Evolutionary conservation across 228 moss, liverwort and hornwort genomes (phyloP).

Genomic region (Sphagnum fallax): DNA sequence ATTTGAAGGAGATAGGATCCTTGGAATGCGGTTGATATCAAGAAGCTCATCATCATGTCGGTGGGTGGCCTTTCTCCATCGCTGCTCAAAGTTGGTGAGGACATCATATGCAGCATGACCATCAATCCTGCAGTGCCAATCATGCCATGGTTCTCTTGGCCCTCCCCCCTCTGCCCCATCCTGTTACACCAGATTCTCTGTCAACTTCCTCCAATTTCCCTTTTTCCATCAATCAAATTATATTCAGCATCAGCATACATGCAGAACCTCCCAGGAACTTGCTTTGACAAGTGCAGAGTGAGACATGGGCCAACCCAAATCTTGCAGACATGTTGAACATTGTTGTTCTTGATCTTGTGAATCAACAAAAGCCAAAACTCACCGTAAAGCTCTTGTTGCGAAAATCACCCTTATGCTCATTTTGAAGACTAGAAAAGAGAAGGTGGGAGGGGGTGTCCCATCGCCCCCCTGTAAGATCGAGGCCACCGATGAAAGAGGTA

Average conservation of each 20-base stretch:
- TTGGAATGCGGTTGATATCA: constrained; percentile 63
- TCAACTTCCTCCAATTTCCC: too few relatives aligned
- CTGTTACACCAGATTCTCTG: neutral
- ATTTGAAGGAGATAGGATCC: constrained; percentile 62
- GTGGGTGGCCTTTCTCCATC: constrained; percentile 78
- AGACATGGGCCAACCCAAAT: too few relatives aligned
- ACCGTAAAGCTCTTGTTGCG: constrained; percentile 85
- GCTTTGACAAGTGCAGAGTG: too few relatives aligned
- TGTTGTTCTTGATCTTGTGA: too few relatives aligned
- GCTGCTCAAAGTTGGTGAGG: constrained; percentile 89
- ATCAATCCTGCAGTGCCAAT: constrained; percentile 84
- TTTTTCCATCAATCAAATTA: too few relatives aligned
- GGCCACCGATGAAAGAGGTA: constrained; percentile 76
- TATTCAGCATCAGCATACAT: too few relatives aligned
- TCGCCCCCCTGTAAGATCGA: constrained; percentile 90
- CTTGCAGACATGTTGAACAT: too few relatives aligned
- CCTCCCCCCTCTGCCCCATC: constrained; percentile 27
- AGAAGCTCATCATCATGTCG: constrained; percentile 81
- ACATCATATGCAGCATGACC: constrained; percentile 97
- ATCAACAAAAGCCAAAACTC: constrained; percentile 4
- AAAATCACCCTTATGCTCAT: constrained; percentile 73
- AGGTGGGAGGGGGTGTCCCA: constrained; percentile 87
- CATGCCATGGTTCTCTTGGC: constrained; percentile 98
- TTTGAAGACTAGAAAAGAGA: constrained; percentile 62
- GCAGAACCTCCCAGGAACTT: too few relatives aligned